Evolutionary conservation across 345 rosid genomes (phyloP).

Genomic region (Rubroshorea leprosula): DNA sequence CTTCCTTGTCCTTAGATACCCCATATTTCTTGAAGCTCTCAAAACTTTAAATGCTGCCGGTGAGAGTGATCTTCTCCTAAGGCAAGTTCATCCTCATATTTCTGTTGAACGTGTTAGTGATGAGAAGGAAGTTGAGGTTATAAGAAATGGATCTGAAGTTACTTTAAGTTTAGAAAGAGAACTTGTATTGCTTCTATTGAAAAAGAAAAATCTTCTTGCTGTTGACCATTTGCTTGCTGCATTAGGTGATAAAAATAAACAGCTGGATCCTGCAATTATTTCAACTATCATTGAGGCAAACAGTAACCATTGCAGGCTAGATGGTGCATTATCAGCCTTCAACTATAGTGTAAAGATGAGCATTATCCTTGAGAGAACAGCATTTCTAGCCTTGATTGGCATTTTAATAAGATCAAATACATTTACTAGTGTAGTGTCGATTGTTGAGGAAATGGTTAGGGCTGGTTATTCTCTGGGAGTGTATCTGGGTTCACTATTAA

Average conservation of each 20-base stretch:
- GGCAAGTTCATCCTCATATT: constrained; percentile 68
- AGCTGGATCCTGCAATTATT: constrained; percentile 38
- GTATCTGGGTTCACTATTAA: constrained; percentile 54
- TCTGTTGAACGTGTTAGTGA: constrained; percentile 23
- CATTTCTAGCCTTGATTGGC: constrained; percentile 62
- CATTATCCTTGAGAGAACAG: constrained; percentile 41
- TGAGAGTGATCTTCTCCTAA: constrained; percentile 45
- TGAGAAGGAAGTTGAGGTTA: constrained; percentile 16
- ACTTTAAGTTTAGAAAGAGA: constrained; percentile 32
- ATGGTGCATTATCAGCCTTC: constrained; percentile 60
- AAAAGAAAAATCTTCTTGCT: constrained; percentile 55
- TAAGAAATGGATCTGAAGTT: constrained; percentile 17
- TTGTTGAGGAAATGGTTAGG: constrained; percentile 43
- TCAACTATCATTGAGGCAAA: constrained; percentile 46
- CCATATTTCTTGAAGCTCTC: constrained; percentile 54
- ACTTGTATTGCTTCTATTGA: constrained; percentile 48
- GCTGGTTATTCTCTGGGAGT: constrained; percentile 55
- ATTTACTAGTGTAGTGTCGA: constrained; percentile 37
- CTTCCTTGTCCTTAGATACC: constrained; percentile 52
- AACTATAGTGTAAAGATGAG: constrained; percentile 46
- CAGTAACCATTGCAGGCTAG: constrained; percentile 34
- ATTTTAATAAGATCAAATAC: constrained; percentile 38
- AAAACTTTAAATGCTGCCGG: constrained; percentile 43
- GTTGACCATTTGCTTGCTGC: constrained; percentile 48
- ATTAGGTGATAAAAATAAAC: constrained; percentile 29